Evolutionary conservation across 345 rosid species (phyloP).

Genomic region (Linum usitatissimum): DNA sequence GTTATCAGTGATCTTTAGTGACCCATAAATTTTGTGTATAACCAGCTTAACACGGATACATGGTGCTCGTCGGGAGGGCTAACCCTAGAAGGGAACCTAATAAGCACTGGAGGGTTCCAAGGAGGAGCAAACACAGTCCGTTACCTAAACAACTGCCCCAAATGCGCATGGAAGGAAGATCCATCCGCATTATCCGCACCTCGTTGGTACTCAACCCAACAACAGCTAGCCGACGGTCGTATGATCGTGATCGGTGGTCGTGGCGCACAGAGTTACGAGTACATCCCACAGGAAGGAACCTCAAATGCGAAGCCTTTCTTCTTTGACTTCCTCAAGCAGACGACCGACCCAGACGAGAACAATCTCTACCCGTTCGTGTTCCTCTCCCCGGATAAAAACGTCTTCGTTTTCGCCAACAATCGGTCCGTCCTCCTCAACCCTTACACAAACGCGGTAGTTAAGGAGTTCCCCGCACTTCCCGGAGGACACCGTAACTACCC

Average conservation of each 20-base stretch:
- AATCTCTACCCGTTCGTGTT: slow-evolving; percentile 73
- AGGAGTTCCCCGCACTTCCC: neutral
- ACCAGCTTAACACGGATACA: slow-evolving; percentile 59
- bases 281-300: slow-evolving; percentile 50
- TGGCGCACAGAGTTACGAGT: slow-evolving; percentile 56
- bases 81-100: slow-evolving; percentile 46
- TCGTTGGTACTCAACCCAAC: slow-evolving; percentile 84
- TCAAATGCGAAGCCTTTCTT: slow-evolving; percentile 25
- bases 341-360: slow-evolving; percentile 42
- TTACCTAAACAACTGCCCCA: slow-evolving; percentile 26
- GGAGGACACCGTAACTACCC: neutral
- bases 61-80: slow-evolving; percentile 99
- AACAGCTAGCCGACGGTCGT: slow-evolving; percentile 52
- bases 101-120: slow-evolving; percentile 64
- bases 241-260: slow-evolving; percentile 78
- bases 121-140: slow-evolving; percentile 63
- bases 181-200: slow-evolving; percentile 50
- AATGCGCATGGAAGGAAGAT: slow-evolving; percentile 55
- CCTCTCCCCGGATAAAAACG: slow-evolving; percentile 69
- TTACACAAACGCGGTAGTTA: neutral
- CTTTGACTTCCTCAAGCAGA: slow-evolving; percentile 45
- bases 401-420: slow-evolving; percentile 70
- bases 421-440: slow-evolving; percentile 15
- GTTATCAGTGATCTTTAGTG: no score
- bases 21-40: no score